Conservation (phyloP, 805 yeast genomes). For the Candida stauntonica region DNA sequence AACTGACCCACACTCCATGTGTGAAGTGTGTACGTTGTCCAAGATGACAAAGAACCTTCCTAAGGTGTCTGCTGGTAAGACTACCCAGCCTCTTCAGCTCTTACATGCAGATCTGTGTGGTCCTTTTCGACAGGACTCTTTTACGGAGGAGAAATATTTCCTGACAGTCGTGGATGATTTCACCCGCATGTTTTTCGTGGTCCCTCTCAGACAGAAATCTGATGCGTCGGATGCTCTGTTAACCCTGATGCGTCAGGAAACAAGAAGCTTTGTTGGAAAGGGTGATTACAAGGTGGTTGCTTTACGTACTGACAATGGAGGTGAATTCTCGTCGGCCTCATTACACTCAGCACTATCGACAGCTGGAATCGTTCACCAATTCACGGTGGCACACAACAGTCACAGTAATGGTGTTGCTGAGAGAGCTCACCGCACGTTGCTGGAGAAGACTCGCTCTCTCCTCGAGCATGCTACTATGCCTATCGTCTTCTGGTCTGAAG, state of each 20-base stretch:
- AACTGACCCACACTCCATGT: background rate
- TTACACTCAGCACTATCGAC: background rate
- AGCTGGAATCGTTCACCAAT: slow-evolving; percentile 1
- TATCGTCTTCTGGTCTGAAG: background rate
- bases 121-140: background rate
- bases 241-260: background rate
- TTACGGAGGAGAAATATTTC: background rate
- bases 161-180: background rate
- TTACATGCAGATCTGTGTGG: background rate
- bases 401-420: slow-evolving; percentile 3
- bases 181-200: background rate
- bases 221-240: background rate
- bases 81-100: background rate
- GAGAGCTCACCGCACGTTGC: background rate
- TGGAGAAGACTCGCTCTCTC: background rate
- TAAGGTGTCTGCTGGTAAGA: background rate
- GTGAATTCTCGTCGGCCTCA: background rate
- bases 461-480: background rate
- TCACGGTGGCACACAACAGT: slow-evolving; percentile 2
- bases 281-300: background rate
- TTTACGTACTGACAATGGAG: slow-evolving; percentile 4
- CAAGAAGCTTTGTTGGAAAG: background rate
- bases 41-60: background rate
- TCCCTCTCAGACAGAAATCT: background rate
- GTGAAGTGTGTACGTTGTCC: background rate